Evolutionary conservation across 345 rosid species (phyloP).

Genomic region (Brassica cretica): DNA sequence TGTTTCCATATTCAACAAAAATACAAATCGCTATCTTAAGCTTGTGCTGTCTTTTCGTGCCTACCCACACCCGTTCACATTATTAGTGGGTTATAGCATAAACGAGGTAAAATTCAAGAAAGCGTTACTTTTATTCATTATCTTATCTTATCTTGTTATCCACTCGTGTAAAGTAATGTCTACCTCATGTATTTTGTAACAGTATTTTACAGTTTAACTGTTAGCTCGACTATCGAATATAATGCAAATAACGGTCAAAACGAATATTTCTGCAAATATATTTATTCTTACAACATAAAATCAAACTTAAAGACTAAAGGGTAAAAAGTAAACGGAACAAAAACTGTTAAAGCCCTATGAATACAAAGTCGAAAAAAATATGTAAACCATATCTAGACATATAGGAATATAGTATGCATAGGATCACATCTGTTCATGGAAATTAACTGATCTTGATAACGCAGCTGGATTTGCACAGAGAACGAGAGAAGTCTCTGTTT

Average conservation of each 20-base stretch:
- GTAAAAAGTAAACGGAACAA: slow-evolving; percentile 12
- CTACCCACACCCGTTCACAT: background rate
- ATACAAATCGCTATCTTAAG: background rate
- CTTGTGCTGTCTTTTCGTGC: slow-evolving; percentile 15
- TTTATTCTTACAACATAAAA: slow-evolving; percentile 11
- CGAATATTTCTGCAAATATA: slow-evolving; percentile 1
- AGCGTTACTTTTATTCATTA: background rate
- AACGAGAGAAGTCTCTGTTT: slow-evolving; percentile 47
- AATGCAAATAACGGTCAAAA: slow-evolving; percentile 2
- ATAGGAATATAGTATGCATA: background rate
- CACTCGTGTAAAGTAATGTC: slow-evolving; percentile 21
- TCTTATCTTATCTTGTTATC: slow-evolving; percentile 10
- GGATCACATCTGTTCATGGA: slow-evolving; percentile 55
- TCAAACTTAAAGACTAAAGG: background rate
- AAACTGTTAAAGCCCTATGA: slow-evolving; percentile 3
- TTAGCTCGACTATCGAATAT: background rate
- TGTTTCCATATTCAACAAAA: background rate
- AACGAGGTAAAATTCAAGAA: background rate
- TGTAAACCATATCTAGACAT: background rate
- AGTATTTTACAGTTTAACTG: background rate
- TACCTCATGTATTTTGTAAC: background rate
- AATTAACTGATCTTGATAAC: slow-evolving; percentile 71
- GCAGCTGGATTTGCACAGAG: slow-evolving; percentile 83
- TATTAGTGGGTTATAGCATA: background rate
- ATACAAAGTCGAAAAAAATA: background rate